Conservation (phyloP, 108 stramenopile genomes). For the Skeletonema marinoi region DNA sequence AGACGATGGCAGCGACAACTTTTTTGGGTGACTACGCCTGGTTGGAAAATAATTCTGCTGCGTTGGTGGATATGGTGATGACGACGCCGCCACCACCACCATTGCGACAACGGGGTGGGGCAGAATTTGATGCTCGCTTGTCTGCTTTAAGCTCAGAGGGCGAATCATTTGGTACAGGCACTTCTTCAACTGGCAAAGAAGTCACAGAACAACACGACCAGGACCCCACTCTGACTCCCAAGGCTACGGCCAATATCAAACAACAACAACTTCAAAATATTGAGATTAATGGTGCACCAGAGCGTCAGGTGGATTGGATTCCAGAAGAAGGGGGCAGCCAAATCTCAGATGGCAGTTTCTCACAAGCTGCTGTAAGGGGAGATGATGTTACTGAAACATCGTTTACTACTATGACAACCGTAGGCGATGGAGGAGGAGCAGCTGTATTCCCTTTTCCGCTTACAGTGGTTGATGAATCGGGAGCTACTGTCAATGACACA, state of each 20-base stretch:
- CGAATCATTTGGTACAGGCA: not conserved
- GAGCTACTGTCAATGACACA: not conserved
- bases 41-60: not conserved
- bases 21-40: not conserved
- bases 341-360: slow-evolving; percentile 5
- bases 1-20: not conserved
- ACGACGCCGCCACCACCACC: not conserved
- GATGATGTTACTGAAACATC: slow-evolving; percentile 32
- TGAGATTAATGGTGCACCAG: not conserved
- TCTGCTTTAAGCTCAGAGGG: not conserved
- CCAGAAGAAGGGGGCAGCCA: not conserved
- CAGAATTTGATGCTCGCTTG: not conserved
- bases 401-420: slow-evolving; percentile 21
- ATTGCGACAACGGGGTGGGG: not conserved
- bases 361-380: slow-evolving; percentile 7
- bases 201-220: not conserved
- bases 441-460: not conserved
- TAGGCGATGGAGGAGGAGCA: not conserved
- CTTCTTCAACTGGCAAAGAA: not conserved
- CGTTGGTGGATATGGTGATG: not conserved
- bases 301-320: not conserved
- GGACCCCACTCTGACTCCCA: not conserved
- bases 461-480: slow-evolving; percentile 5
- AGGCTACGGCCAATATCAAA: not conserved
- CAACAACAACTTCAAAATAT: not conserved